phyloP scores from a whole-genome alignment of 1,284 basidiomycete genomes.

The Hemileia vastatrix region DNA sequence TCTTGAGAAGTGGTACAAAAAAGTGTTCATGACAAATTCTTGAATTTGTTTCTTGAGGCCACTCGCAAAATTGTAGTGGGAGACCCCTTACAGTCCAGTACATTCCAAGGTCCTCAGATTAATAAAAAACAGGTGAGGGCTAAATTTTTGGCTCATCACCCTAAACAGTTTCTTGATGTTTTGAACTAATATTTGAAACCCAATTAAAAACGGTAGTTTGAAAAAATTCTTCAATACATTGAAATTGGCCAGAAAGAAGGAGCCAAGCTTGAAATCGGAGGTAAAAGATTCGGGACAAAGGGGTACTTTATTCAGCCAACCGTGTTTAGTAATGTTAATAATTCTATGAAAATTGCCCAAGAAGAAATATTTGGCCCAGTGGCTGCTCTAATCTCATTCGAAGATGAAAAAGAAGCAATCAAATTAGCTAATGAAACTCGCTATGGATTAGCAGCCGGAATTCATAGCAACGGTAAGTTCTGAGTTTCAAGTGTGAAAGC shows the following conservation, averaged over 20 bases:
- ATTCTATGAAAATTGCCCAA: slow-evolving; percentile 29
- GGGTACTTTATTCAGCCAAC: slow-evolving; percentile 46
- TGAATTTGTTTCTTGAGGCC: slow-evolving; percentile 14
- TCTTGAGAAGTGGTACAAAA: slow-evolving; percentile 6
- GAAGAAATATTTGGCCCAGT: slow-evolving; percentile 42
- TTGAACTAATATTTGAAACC: too few relatives aligned
- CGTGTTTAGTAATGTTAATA: slow-evolving; percentile 35
- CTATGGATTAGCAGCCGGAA: slow-evolving; percentile 30
- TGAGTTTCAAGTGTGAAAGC: too few relatives aligned
- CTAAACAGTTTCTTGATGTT: too few relatives aligned
- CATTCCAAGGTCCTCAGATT: slow-evolving; percentile 20
- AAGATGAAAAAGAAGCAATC: slow-evolving; percentile 31
- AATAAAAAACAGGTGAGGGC: slow-evolving; percentile 18
- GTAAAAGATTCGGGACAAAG: slow-evolving; percentile 33
- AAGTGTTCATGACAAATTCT: slow-evolving; percentile 19
- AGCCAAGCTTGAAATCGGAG: slow-evolving; percentile 32
- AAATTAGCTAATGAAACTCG: slow-evolving; percentile 28
- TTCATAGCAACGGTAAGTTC: slow-evolving; percentile 29
- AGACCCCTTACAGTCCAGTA: slow-evolving; percentile 20
- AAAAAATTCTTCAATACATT: slow-evolving; percentile 20
- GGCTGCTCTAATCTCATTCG: slow-evolving; percentile 27
- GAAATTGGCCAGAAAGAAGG: slow-evolving; percentile 39
- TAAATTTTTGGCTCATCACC: too few relatives aligned
- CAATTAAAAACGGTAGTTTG: too few relatives aligned
- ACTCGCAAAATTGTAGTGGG: slow-evolving; percentile 11